Evolutionary conservation across 192 early-diverging fungal species (phyloP).

Genomic region (Entomortierella chlamydospora): DNA sequence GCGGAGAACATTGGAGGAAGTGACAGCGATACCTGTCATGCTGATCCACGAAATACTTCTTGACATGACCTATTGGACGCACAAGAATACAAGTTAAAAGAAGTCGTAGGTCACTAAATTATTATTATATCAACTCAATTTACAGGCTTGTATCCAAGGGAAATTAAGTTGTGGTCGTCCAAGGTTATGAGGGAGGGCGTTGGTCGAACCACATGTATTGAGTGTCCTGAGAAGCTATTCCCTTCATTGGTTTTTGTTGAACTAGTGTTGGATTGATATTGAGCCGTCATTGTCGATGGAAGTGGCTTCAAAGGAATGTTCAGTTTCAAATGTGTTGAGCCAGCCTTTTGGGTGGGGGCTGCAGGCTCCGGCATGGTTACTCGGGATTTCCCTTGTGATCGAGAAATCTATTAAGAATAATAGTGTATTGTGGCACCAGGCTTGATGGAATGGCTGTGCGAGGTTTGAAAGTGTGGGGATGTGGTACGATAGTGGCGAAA

Average conservation of each 20-base stretch:
- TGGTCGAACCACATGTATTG: background rate
- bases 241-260: background rate
- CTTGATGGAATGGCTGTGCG: too few species aligned
- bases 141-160: slow-evolving; percentile 49
- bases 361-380: background rate
- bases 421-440: too few species aligned
- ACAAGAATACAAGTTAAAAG: background rate
- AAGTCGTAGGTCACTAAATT: too few species aligned
- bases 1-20: slow-evolving; percentile 25
- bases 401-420: too few species aligned
- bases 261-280: background rate
- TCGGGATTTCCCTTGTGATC: too few species aligned
- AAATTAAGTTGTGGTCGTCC: slow-evolving; percentile 46
- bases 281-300: background rate
- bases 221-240: background rate
- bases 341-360: background rate
- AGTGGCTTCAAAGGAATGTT: slow-evolving; percentile 10
- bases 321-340: background rate
- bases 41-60: slow-evolving; percentile 20
- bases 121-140: background rate
- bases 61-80: slow-evolving; percentile 31
- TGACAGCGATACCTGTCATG: slow-evolving; percentile 20
- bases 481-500: too few species aligned
- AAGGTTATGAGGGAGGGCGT: slow-evolving; percentile 22
- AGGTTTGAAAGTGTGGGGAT: too few species aligned